Evolutionary conservation across 805 yeast genomes (phyloP), one percentile per base, ranked within the genome.

Genomic region (Spathaspora arborariae): DNA sequence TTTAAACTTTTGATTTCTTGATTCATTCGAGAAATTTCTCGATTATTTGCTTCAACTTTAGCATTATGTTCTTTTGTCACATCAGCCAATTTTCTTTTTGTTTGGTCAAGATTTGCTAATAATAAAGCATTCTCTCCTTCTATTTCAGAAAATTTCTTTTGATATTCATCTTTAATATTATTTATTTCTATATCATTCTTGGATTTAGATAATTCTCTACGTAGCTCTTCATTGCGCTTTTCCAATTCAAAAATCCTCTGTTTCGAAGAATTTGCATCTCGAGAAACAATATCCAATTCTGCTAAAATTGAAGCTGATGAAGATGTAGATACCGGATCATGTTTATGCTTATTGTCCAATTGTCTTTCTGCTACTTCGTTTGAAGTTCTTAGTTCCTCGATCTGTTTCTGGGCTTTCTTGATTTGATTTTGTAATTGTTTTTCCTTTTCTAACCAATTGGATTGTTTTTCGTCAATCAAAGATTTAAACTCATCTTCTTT

Each of bases 401-500:
- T 72, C 51, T 78, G 80, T 30, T 73, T 70, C 51, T 78, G 77
- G 15, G 81, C 68, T 18, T 74, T 79, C 11, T 74, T 70, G 7
- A 82, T 58, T 52, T 80, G 84, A 43, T 70, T 66, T n/a, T 67
- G 60, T 30, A 74, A 69, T 47, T 79, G 81, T 13, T 63, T 65
- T 56, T 85, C 84, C 48, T 81, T 75, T 38, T 76, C 72, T 15
- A 56, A 60, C 92, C 95, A 87, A 51, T 83, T 82, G 16, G 78
- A 61, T 55, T 85, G 82, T 58, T 83, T 84, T 57, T 90, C 96
- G 50, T 85, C 88, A 55, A 87, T 68, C 30, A 80, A 60, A 0
- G 88, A 82, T 49, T 73, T 69, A 62, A 84, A 70, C 57, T 88
- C 96, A 39, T 82, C 82, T 49, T 88, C 94, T 59, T 87, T 87